Conservation (phyloP, 257 asterid species). For the Capsicum pubescens region DNA sequence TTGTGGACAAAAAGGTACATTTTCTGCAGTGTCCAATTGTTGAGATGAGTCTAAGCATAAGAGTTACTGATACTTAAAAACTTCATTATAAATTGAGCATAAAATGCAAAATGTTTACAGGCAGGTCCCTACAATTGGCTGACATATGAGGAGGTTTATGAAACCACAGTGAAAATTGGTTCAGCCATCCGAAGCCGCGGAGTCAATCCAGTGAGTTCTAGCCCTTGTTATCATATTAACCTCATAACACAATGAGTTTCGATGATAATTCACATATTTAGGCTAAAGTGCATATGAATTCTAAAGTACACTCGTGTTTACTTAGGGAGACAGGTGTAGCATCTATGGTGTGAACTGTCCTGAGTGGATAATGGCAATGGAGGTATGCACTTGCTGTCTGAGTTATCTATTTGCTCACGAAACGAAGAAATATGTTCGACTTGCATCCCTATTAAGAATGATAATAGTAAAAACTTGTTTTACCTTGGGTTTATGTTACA, state of each 20-base stretch:
- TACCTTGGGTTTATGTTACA: neutral
- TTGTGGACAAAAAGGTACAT: constrained; percentile 68
- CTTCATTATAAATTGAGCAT: neutral
- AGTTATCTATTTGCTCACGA: neutral
- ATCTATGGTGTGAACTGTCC: constrained; percentile 87
- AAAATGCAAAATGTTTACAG: constrained; percentile 40
- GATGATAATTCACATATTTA: neutral
- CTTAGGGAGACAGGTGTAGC: constrained; percentile 85
- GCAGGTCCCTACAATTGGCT: constrained; percentile 75
- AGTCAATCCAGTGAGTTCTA: constrained; percentile 64
- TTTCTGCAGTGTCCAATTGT: neutral
- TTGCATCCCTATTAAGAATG: neutral
- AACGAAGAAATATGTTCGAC: neutral
- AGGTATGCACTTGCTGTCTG: constrained; percentile 47
- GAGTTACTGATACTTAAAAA: neutral
- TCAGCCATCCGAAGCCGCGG: constrained; percentile 81
- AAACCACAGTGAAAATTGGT: constrained; percentile 59
- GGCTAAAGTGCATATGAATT: neutral
- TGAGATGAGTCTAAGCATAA: constrained; percentile 14
- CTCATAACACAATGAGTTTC: neutral
- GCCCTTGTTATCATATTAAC: neutral
- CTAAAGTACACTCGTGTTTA: neutral
- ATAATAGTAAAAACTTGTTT: neutral
- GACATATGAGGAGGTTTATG: constrained; percentile 64
- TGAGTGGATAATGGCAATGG: constrained; percentile 93